These are phyloP conservation scores for Mycogone perniciosa DNA, from an alignment of 2,329 filamentous ascomycete genomes.

Conservation along the genomic window DNA sequence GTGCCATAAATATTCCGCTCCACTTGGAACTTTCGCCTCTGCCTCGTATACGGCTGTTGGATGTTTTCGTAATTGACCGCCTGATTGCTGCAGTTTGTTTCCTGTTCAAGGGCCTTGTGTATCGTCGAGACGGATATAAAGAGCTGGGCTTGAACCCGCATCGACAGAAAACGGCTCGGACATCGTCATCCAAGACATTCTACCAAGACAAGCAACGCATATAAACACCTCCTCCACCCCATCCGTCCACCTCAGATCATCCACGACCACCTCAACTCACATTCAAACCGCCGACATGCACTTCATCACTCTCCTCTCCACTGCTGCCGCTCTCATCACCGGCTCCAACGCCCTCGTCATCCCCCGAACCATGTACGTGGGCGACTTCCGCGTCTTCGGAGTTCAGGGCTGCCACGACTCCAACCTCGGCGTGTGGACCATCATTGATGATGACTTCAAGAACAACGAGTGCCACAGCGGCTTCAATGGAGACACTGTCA, in stretches of 20 bases:
- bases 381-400: slow-evolving; percentile 21
- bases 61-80: too few species aligned
- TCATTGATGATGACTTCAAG: slow-evolving; percentile 19
- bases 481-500: slow-evolving; percentile 11
- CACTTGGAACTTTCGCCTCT: too few species aligned
- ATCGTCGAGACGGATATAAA: too few species aligned
- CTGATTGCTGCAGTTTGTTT: too few species aligned
- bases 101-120: too few species aligned
- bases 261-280: background rate
- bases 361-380: slow-evolving; percentile 19
- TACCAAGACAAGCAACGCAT: background rate
- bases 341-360: slow-evolving; percentile 14
- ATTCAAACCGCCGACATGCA: slow-evolving; percentile 13
- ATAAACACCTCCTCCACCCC: background rate
- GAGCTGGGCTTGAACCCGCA: too few species aligned
- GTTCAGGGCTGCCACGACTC: slow-evolving; percentile 14
- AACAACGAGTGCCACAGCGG: slow-evolving; percentile 15
- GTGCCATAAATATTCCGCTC: too few species aligned
- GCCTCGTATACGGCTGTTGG: too few species aligned
- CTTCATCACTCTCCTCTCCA: slow-evolving; percentile 12
- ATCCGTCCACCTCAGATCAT: background rate
- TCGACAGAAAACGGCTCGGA: too few species aligned
- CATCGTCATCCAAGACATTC: background rate
- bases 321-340: slow-evolving; percentile 12
- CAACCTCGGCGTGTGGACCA: slow-evolving; percentile 22